Base-by-base conservation (phyloP, 495 filamentous ascomycete species). In the Aspergillus carlsbadensis region DNA sequence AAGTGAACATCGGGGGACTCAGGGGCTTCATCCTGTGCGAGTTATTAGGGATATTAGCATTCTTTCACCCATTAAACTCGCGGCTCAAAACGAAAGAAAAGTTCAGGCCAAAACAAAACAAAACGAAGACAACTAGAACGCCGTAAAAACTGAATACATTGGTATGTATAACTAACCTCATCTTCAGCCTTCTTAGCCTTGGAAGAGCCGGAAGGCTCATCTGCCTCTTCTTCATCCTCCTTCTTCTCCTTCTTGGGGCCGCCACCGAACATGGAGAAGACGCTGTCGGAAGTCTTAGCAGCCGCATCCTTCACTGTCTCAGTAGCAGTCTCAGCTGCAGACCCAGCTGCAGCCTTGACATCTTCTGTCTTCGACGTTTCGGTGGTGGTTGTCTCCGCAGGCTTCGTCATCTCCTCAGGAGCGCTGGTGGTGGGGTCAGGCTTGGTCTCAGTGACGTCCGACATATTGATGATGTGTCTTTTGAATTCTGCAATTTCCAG, bases 211-310 rank as follows among this genome's bases (percentile, higher is more conserved):
- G 89, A 93, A 65, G 83, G 84, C 70, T 97, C 91, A 58, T 86
- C 81, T 57, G 80, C 84, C 33, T 91, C 89, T 15, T 87, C 90
- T 15, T 87, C 90, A 57, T 90, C 90, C 70, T 91, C 87, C 83
- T 92, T 95, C 75, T 83, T 83, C 66, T 87, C 84, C 68, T 86
- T 86, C 70, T 90, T 92, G 48, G 91, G 89, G 15, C 87, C 87
- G 52, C 92, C 92, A 57, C 94, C 94, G 71, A 98, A 98, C 94
- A 98, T 98, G 69, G 88, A 89, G 79, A 96, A 98, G 49, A 98
- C 87, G 66, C 76, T 87, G 64, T 85, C 86, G 63, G 85, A 81
- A 31, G 86, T 83, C 58, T 82, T 84, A 24, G 76, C 60, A 22
- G 79, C 80, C 29, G 81, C 73, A 31, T 72, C 72, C 50, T 80